Conservation (phyloP, 2,329 filamentous ascomycete species). For the Botrytis byssoidea region DNA sequence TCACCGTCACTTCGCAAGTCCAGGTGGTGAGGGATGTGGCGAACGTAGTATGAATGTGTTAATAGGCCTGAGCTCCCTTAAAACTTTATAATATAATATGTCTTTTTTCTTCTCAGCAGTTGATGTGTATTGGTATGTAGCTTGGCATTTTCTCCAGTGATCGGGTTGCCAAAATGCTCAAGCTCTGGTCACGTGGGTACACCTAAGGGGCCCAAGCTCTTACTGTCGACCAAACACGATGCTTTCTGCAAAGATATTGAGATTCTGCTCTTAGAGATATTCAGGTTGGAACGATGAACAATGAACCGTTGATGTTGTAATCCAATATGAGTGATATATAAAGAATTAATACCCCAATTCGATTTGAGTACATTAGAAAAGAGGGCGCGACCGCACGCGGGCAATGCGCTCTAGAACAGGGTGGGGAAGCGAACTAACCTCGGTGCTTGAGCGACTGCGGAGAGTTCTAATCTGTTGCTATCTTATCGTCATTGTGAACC, state of each 20-base stretch:
- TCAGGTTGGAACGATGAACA: neutral
- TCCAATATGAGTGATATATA: neutral
- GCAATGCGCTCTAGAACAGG: neutral
- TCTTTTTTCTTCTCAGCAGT: neutral
- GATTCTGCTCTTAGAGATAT: neutral
- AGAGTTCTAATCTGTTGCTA: neutral
- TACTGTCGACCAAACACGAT: neutral
- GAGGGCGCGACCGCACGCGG: neutral
- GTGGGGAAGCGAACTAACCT: neutral
- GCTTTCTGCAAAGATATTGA: neutral
- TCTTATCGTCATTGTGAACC: neutral
- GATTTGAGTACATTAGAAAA: neutral
- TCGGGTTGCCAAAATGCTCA: neutral
- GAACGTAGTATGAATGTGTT: neutral
- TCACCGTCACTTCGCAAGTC: slow-evolving; percentile 6
- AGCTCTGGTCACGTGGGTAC: neutral
- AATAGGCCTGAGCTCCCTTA: neutral
- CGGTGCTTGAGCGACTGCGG: neutral
- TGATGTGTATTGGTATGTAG: neutral
- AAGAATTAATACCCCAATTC: neutral
- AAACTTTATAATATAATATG: neutral
- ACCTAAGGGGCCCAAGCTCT: neutral
- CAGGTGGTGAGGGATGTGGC: neutral
- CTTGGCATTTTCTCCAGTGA: neutral
- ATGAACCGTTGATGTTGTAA: neutral